Base-by-base conservation (phyloP, 164 flowering plant species). In the Hamamelis virginiana region DNA sequence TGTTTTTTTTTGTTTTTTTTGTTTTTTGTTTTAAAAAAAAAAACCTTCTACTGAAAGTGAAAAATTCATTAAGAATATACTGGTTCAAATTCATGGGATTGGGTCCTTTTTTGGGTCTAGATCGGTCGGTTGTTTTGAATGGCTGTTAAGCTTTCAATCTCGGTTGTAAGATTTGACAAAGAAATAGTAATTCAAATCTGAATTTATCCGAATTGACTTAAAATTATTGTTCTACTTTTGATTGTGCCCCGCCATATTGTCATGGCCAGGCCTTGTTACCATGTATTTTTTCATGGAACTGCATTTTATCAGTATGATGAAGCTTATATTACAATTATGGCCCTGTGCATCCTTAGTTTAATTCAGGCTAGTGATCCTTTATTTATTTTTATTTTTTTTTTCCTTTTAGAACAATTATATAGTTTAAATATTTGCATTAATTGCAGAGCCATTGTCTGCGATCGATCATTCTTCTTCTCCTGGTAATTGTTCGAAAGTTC, bases 371-470 rank as follows among this genome's bases (percentile, higher is more conserved):
- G 21, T 16, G 46, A 8, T 16, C 9, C 2, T 57, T 26, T 62
- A 9, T 33, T 21, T 13, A 13, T 11, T 10, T 47, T n/a, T 3
- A 11, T 3, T 9, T 44, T 26, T 47, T 18, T 55, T n/a, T 18
- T 5, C 62, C 18, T 43, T 50, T 51, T n/a, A 11, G 4, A 28
- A 18, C 22, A 25, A 22, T 23, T n/a, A 50, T 18, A 57, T 74
- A 16, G 33, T 27, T 45, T 62, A 25, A 15, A 47, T 28, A 38
- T 56, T 25, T 62, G 59, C 46, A 55, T 66, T 14, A 26, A 74
- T 70, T 76, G 76, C 82, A 87, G 91, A 74, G 71, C 91, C 91
- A 14, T 72, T 87, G 64, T 68, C 91, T 25, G 77, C 83, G 16
- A 50, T 65, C 21, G 77, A 76, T 68, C 44, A 79, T 45, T 64